Conservation (phyloP, 805 yeast species). For the Zygoascus bituminiphila region DNA sequence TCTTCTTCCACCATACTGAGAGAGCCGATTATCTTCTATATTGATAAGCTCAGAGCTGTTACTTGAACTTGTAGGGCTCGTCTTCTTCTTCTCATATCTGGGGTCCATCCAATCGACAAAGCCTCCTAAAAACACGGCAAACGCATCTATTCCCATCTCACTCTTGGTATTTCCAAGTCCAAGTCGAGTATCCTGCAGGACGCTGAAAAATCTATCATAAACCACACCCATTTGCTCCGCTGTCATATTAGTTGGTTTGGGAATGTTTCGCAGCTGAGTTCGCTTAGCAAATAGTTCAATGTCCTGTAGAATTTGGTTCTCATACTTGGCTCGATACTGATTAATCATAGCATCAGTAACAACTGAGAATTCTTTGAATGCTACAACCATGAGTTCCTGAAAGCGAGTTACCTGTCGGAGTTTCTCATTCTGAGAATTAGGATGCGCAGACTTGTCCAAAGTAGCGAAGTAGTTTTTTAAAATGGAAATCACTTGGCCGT, state of each 20-base stretch:
- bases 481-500: constrained; percentile 81
- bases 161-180: constrained; percentile 41
- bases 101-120: constrained; percentile 64
- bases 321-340: constrained; percentile 59
- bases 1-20: background rate
- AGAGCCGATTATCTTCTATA: constrained; percentile 2
- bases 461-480: constrained; percentile 73
- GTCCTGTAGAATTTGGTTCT: constrained; percentile 72
- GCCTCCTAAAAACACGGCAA: constrained; percentile 65
- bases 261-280: constrained; percentile 81
- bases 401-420: constrained; percentile 68
- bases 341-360: constrained; percentile 67
- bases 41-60: background rate
- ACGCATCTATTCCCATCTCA: constrained; percentile 68
- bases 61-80: no score
- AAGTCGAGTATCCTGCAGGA: constrained; percentile 52
- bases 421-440: constrained; percentile 56
- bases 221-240: constrained; percentile 55
- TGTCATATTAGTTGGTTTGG: constrained; percentile 56
- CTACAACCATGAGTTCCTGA: constrained; percentile 83
- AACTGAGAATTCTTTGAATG: constrained; percentile 81
- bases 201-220: constrained; percentile 77
- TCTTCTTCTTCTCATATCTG: constrained; percentile 12
- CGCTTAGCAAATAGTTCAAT: constrained; percentile 87
- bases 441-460: constrained; percentile 72